Base-by-base conservation (phyloP, 331 rosid genomes). In the Cydonia oblonga region DNA sequence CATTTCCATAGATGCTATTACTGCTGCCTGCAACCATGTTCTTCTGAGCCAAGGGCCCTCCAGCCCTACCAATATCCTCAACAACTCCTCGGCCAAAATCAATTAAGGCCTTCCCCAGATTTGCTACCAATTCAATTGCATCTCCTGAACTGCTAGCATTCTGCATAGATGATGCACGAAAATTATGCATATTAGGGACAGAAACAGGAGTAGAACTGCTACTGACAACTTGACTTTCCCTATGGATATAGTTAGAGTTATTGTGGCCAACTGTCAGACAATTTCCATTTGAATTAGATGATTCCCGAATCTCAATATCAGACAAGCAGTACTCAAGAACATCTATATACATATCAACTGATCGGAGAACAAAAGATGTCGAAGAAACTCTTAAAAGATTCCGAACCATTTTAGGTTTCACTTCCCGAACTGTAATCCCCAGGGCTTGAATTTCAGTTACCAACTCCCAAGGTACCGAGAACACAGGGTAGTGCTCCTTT, bases 381-480 rank as follows among this genome's bases (percentile, higher is more conserved):
- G 92, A 84, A 75, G 96, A 84, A 71, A 57, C 79, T 84, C 86
- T 91, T 61, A 93, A 80, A 63, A 87, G 96, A 71, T 88, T 92
- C 32, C 97, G 90, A 62, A 93, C 97, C 98, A 93, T 93, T 83
- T 91, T 91, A 59, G 98, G 98, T 80, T 89, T 89, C 73, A 93
- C 87, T 84, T 93, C 92, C 71, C 96, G 83, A 63, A 89, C 87
- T 11, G 86, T 58, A 73, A 88, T 87, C 68, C 97, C 97, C 76
- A 89, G 87, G 61, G 97, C 95, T 85, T 80, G 95, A 77, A 93
- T 89, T 85, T 93, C 98, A 64, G 89, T 85, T 61, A 91, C 93
- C 85, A 93, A 82, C 81, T 93, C 96, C 97, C 97, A 93, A 16
- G 98, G 98, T 75, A 93, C 97, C 19, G 97, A 91, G 86, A 93